These are phyloP conservation scores for Trichoderma hamatum DNA, from an alignment of 2,329 filamentous ascomycete genomes.

Conservation along the genomic window DNA sequence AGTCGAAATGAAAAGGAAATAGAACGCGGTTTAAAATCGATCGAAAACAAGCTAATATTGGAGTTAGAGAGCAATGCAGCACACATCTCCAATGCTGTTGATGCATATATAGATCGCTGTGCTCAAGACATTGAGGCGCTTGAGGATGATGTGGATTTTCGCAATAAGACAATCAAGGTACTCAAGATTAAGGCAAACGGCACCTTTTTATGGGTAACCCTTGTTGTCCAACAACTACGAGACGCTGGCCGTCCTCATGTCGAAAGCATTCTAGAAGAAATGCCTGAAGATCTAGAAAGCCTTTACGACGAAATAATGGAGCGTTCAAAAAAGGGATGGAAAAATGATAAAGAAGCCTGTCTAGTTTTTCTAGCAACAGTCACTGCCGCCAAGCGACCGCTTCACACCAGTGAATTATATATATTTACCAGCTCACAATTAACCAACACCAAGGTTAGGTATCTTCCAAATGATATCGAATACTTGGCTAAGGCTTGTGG, in stretches of 20 bases:
- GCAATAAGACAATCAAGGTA: accelerated
- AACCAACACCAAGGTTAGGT: not conserved
- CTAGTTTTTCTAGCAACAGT: not conserved
- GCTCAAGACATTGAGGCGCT: not conserved
- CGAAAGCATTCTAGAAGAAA: not conserved
- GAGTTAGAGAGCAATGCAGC: not conserved
- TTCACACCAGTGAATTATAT: not conserved
- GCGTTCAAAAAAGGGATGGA: not conserved
- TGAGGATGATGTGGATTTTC: not conserved
- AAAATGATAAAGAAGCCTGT: not conserved
- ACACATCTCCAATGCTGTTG: not conserved
- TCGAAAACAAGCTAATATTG: not conserved
- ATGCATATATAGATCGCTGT: not conserved
- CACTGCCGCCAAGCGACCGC: not conserved
- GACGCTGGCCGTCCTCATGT: not conserved
- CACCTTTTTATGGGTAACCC: not conserved
- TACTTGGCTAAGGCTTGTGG: not conserved
- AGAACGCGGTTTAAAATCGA: not conserved
- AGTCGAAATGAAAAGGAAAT: not conserved
- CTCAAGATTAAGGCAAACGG: not conserved
- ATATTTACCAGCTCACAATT: not conserved
- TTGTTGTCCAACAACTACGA: not conserved
- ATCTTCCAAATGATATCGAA: not conserved
- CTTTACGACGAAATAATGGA: not conserved
- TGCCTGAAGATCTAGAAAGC: not conserved